A percentile compares a stretch with the other conserved stretches of the same genome.
Evolutionary conservation across 805 yeast species (phyloP).

Genomic region (Yueomyces sp.): DNA sequence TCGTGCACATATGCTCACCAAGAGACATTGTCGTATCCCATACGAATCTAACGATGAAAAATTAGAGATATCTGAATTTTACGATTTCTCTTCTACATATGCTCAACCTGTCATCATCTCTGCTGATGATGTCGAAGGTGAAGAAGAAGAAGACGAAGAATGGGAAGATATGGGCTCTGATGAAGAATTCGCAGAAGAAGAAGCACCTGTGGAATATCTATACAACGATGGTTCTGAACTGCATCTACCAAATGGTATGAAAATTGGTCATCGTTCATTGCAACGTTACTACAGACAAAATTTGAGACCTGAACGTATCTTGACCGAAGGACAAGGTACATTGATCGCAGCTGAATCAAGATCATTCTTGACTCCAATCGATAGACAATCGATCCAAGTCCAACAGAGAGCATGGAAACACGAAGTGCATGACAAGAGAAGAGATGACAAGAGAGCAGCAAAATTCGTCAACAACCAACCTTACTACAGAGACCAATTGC

Average conservation of each 20-base stretch:
- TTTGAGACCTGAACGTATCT: slow-evolving; percentile 40
- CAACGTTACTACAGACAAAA: slow-evolving; percentile 71
- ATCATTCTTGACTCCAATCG: slow-evolving; percentile 26
- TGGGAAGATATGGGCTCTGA: slow-evolving; percentile 26
- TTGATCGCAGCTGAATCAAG: slow-evolving; percentile 77
- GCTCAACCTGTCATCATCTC: neutral
- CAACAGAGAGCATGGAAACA: slow-evolving; percentile 62
- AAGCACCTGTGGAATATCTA: slow-evolving; percentile 28
- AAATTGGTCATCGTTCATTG: slow-evolving; percentile 77
- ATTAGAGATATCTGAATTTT: slow-evolving; percentile 79
- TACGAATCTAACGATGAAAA: slow-evolving; percentile 77
- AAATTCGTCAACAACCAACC: slow-evolving; percentile 80
- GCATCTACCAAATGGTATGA: slow-evolving; percentile 69
- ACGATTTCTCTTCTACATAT: slow-evolving; percentile 76
- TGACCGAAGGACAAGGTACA: slow-evolving; percentile 72
- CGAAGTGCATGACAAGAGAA: slow-evolving; percentile 37
- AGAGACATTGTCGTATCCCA: slow-evolving; percentile 82
- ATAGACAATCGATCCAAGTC: slow-evolving; percentile 32
- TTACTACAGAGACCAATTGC: slow-evolving; percentile 70
- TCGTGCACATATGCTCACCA: slow-evolving; percentile 79
- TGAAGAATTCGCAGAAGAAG: slow-evolving; percentile 19
- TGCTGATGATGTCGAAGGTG: slow-evolving; percentile 2
- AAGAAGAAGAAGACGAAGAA: slow-evolving; percentile 1
- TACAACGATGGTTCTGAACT: slow-evolving; percentile 58
- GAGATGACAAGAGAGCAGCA: slow-evolving; percentile 44